Evolutionary conservation across 208 protist species (phyloP), one percentile per base, ranked within the genome.

Genomic region (Entamoeba dispar): DNA sequence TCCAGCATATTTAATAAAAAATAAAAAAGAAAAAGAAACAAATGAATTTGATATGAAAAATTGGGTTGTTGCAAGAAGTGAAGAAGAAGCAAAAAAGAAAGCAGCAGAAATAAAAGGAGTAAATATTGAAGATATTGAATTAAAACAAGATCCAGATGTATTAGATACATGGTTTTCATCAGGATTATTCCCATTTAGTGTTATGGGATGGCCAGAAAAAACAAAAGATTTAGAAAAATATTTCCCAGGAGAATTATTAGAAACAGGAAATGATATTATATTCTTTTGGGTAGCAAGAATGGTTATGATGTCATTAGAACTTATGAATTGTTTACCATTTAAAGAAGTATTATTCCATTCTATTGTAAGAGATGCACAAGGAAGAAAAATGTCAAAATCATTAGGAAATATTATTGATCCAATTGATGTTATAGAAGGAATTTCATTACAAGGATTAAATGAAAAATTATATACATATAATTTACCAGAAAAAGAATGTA

Each of bases 211-310:
- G 55, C 94, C 95, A 27, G 73, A 93, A 14, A 95, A 98, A 91
- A 96, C 96, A 34, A 93, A 94, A 27, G 98, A 99, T 94, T 97
- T 98, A 94, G 94, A 97, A 92, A 95, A 96, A 38, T 99, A 98
- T 95, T 99, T 98, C 95, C 98, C 98, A 57, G 98, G 95, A 50
- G 94, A 95, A 31, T 93, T 99, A 12, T 97, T 99, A 93, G 98
- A 99, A 96, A 99, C 99, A 31, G 99, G 99, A 34, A 94, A 97
- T 92, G 99, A 99, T 96, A 99, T 99, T 94, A 93, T 99, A 43
- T 99, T 99, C 96, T 99, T 99, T 96, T 99, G 99, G 99, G 99
- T 99, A 6, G 98, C 99, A 27, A 96, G 99, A 93, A 99, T 99
- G 99, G 98, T 99, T n/a, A 99, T 99, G 98, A 97, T 98, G 91